A percentile compares a stretch with the other conserved stretches of the same genome.
phyloP scores from a whole-genome alignment of 495 filamentous ascomycete species.

The Penicillium cosmopolitanum region DNA sequence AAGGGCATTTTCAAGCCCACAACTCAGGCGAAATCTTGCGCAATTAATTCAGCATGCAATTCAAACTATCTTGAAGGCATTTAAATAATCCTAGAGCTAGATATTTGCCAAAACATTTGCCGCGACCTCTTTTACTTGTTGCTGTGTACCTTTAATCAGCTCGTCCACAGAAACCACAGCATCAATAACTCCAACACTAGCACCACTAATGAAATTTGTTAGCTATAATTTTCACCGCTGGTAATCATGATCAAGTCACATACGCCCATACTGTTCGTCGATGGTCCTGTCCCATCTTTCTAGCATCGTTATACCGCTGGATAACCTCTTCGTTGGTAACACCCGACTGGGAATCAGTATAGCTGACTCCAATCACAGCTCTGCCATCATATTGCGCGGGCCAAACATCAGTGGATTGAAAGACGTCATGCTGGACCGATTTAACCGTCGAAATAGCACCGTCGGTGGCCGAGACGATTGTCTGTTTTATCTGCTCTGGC shows the following conservation, averaged over 20 bases:
- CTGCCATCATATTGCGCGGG: constrained; percentile 33
- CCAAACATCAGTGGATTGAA: constrained; percentile 32
- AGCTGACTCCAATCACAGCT: constrained; percentile 28
- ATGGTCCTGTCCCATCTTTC: constrained; percentile 19
- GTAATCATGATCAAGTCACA: constrained; percentile 7
- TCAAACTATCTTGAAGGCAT: not conserved
- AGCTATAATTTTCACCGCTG: not conserved
- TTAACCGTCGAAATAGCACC: constrained; percentile 30
- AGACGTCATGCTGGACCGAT: constrained; percentile 25
- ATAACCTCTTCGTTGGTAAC: constrained; percentile 26
- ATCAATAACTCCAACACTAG: constrained; percentile 27
- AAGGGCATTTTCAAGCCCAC: not conserved
- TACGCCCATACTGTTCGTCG: constrained; percentile 33
- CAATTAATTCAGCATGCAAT: not conserved
- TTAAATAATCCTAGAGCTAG: not conserved
- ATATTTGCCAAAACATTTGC: constrained; percentile 9
- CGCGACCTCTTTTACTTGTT: constrained; percentile 15
- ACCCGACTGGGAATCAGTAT: constrained; percentile 19
- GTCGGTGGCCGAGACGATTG: constrained; percentile 25
- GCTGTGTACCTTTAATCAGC: constrained; percentile 20
- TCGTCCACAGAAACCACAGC: constrained; percentile 20
- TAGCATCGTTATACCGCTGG: constrained; percentile 29
- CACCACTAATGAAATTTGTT: constrained; percentile 17
- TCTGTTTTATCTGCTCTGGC: constrained; percentile 23
- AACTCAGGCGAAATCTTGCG: not conserved